phyloP scores from a whole-genome alignment of 345 rosid genomes.

The Arabidopsis arenosa region DNA sequence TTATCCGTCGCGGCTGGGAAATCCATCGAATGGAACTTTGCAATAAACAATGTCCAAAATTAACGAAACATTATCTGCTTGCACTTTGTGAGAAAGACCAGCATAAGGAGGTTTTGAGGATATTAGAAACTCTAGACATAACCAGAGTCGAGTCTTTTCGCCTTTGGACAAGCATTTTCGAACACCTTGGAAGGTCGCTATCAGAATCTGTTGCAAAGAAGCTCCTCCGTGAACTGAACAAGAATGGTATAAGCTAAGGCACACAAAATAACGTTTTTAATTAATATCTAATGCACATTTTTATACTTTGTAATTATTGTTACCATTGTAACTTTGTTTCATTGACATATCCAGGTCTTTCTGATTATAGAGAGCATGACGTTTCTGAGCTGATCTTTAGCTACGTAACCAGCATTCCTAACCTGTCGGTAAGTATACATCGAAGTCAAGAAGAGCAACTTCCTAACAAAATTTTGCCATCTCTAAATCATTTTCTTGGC shows the following conservation, averaged over 20 bases:
- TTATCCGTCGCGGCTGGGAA: too few relatives aligned
- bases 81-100: slow-evolving; percentile 63
- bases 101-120: slow-evolving; percentile 52
- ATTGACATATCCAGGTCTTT: slow-evolving; percentile 20
- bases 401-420: slow-evolving; percentile 60
- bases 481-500: not conserved
- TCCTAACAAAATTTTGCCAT: not conserved
- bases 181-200: slow-evolving; percentile 58
- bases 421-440: slow-evolving; percentile 62
- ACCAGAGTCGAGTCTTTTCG: slow-evolving; percentile 49
- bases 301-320: not conserved
- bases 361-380: slow-evolving; percentile 48
- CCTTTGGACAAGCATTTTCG: slow-evolving; percentile 49
- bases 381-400: slow-evolving; percentile 55
- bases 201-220: slow-evolving; percentile 54
- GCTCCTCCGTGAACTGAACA: slow-evolving; percentile 52
- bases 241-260: not conserved
- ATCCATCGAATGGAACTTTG: too few relatives aligned
- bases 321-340: slow-evolving; percentile 47
- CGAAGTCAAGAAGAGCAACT: not conserved
- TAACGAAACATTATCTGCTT: slow-evolving; percentile 42
- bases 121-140: slow-evolving; percentile 56
- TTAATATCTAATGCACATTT: not conserved
- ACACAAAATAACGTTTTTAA: not conserved
- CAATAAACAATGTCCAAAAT: too few relatives aligned